Base-by-base conservation (phyloP, 1,139 yeast species). In the Yamadazyma atlantica region DNA sequence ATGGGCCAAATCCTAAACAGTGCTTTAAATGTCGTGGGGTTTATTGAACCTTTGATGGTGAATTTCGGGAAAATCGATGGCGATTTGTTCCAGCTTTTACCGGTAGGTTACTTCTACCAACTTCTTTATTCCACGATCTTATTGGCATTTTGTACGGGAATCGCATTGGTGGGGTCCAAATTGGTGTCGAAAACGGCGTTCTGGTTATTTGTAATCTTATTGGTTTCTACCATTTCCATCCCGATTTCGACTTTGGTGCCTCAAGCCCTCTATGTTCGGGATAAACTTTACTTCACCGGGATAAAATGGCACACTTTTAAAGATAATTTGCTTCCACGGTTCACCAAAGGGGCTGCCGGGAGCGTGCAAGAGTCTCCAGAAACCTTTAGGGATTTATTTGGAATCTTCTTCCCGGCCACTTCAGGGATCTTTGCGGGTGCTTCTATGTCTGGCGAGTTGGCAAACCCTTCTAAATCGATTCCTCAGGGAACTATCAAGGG, bases 371-470 rank as follows among this genome's bases (percentile, higher is more conserved):
- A 76, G 3, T 69, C 73, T 0, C 64, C 66, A 2, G 97, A 90
- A 58, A 86, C 82, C 1, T 88, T 90, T 54, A 78, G 82, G 41
- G 85, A 86, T 55, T 63, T 92, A 48, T 92, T 92, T 73, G 97
- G 97, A 2, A 86, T 92, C 37, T 87, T 92, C 58, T 92, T 92
- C 66, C 97, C 98, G 11, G 96, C 98, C 1, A 90, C 97, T 0
- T 96, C 97, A 2, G 98, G 98, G 42, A 90, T 92, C 30, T 85
- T 90, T 59, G 97, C 98, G 1, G 98, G 98, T n/a, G 97, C 97
- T 1, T 85, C 95, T 12, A 92, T 92, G 97, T 88, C 96, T 33
- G 97, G 98, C n/a, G 96, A 89, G 50, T 69, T 92, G 44, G 68
- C 77, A 42, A 80, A 75, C 41, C 98, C 98, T 0, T 86, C 96